Evolutionary conservation across 768 basidiomycete species (phyloP), one percentile per base, ranked within the genome.

Genomic region (Pholiota molesta): DNA sequence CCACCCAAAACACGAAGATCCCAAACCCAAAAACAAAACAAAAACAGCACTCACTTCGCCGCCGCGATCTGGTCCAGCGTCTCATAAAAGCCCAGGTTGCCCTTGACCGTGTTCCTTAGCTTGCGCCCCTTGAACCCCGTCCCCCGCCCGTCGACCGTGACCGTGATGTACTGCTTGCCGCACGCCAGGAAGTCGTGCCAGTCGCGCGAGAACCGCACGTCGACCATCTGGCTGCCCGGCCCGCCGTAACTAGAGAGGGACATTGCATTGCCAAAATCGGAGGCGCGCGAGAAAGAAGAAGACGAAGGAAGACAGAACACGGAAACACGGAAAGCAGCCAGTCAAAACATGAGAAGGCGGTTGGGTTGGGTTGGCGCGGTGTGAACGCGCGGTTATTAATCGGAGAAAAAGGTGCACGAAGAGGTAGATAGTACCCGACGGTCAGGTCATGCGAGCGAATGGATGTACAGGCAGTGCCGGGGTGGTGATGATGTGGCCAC

Each of bases 141-240:
- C 0, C 97, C 97, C 19, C 97, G 86, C 0, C 95, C 95, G 70
- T 99, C 97, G 40, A 98, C 91, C 40, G 84, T 77, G 58, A 99
- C 93, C 35, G 96, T 81, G 39, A 99, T 81, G 72, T 95, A 97
- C 65, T 92, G 86, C 55, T 93, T 77, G 21, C 85, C 83, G 68
- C 91, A 89, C 13, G 89, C 91, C 40, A 97, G 81, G 75, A 91
- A 97, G 60, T 93, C 83, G 65, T 95, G 88, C 94, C 94, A 99
- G 75, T 92, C 91, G 26, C 89, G 84, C 14, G 69, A 67, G 75
- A 85, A 99, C 31, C 74, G 76, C 17, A 86, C 76, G 71, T 88
- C 79, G 29, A 96, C 92, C 63, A 82, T 74, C 71, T 99, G 97
- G 55, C 91, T 92, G 61, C 77, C 81, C 4, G 97, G 97, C 2